phyloP scores from a whole-genome alignment of 352 stramenopile genomes.

The Pythium monospermum region DNA sequence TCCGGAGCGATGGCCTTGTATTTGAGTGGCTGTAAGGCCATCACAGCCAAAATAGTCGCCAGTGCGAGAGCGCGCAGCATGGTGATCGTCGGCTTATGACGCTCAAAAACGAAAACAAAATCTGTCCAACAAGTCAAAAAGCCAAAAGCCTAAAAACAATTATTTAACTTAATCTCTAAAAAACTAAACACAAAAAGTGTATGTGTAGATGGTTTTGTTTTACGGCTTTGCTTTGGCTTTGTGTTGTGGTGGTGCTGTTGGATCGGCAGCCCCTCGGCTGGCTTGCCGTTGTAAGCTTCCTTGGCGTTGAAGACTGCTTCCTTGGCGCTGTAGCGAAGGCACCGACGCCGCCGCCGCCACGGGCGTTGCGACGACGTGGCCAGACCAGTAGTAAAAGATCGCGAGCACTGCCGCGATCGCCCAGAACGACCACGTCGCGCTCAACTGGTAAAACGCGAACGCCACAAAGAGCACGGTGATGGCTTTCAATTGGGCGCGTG shows the following conservation, averaged over 20 bases:
- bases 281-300: too few relatives aligned
- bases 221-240: slow-evolving; percentile 1
- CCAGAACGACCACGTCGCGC: slow-evolving; percentile 38
- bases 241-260: too few relatives aligned
- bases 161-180: slow-evolving; percentile 27
- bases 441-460: slow-evolving; percentile 28
- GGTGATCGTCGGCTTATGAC: slow-evolving; percentile 21
- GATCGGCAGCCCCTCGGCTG: too few relatives aligned
- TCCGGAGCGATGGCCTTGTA: slow-evolving; percentile 35
- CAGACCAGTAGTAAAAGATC: slow-evolving; percentile 50
- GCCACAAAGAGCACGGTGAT: slow-evolving; percentile 17
- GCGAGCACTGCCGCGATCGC: slow-evolving; percentile 14
- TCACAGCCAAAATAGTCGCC: slow-evolving; percentile 19
- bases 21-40: slow-evolving; percentile 67
- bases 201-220: neutral
- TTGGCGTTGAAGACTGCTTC: too few relatives aligned
- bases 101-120: too few relatives aligned
- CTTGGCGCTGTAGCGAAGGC: neutral
- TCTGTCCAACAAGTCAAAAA: too few relatives aligned
- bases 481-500: slow-evolving; percentile 40
- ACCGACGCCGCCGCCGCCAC: slow-evolving; percentile 3
- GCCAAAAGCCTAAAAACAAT: too few relatives aligned
- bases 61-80: slow-evolving; percentile 10
- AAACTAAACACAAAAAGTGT: slow-evolving; percentile 4
- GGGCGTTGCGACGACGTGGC: slow-evolving; percentile 28